Evolutionary conservation across 768 basidiomycete species (phyloP), one percentile per base, ranked within the genome.

Genomic region (Suillus subaureus): DNA sequence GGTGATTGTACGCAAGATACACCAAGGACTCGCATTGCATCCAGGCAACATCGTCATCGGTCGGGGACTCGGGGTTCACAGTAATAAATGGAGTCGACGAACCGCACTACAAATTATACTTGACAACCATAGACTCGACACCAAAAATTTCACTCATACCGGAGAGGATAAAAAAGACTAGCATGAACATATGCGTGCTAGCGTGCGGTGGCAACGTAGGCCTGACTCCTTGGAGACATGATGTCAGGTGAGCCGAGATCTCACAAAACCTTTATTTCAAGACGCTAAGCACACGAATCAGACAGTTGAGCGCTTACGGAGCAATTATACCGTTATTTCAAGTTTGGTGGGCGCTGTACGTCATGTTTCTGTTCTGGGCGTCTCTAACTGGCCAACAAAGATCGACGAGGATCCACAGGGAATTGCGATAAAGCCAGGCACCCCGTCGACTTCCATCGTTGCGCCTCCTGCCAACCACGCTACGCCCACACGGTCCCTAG

Each of bases 331-430:
- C 40, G 40, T 31, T 21, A 28, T 40, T 18, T 28, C 33, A 40
- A 58, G 9, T 58, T 11, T 15, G 26, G 39, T 6, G 15, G 37
- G 26, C 26, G 39, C 28, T 43, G 12, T 42, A 43, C 40, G 58
- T 60, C 58, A 60, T 60, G 40, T 28, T 13, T 28, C 28, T 26
- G 33, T 33, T 5, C 33, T 33, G 33, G 26, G 21, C 18, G 54
- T 55, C 57, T 39, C 9, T 26, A 28, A 39, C 39, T 60, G 26
- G 26, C 21, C 40, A 42, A 60, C 58, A 28, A 42, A 11, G 57
- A 58, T 58, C 58, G 58, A 40, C 18, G 12, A 28, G 37, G 58
- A 60, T 60, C 58, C 39, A 60, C 58, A 60, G 57, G 57, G 40
- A 16, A 18, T 7, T 42, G 40, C 28, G 40, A 60, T 60, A 42